A percentile compares a stretch with the other conserved stretches of the same genome.
Conservation (phyloP, 306 rosid genomes). For the Lagenaria siceraria region DNA sequence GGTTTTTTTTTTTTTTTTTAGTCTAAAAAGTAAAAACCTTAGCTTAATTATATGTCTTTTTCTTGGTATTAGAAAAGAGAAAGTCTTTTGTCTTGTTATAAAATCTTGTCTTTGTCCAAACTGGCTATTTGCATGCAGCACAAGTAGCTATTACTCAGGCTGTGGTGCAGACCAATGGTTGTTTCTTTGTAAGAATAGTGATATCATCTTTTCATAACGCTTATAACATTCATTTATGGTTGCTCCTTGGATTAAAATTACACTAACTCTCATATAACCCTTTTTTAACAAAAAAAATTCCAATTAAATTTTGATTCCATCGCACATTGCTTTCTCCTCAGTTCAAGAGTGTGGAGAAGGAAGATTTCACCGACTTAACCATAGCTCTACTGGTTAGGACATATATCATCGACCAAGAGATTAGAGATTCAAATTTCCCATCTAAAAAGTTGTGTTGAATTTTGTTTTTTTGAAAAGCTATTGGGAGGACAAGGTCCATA, state of each 20-base stretch:
- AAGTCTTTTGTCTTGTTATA: neutral
- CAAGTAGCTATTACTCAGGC: neutral
- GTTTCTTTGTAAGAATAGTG: neutral
- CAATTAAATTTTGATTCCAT: neutral
- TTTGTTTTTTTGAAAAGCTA: no score
- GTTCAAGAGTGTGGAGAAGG: neutral
- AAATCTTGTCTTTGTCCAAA: neutral
- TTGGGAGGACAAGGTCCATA: no score
- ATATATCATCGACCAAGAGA: no score
- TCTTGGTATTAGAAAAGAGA: neutral
- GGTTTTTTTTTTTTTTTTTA: no score
- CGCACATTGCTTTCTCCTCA: neutral
- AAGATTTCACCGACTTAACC: no score
- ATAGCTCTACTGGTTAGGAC: no score
- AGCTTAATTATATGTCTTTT: neutral
- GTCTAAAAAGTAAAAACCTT: neutral
- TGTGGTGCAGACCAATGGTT: neutral
- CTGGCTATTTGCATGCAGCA: neutral
- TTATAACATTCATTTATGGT: neutral
- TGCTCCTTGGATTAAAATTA: neutral
- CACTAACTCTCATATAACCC: neutral
- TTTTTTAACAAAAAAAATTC: no score
- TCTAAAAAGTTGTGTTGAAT: no score
- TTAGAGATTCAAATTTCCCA: no score
- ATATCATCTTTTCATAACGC: constrained; percentile 1